Base-by-base conservation (phyloP, 2,329 filamentous ascomycete species). In the Epichloe coenophiala region DNA sequence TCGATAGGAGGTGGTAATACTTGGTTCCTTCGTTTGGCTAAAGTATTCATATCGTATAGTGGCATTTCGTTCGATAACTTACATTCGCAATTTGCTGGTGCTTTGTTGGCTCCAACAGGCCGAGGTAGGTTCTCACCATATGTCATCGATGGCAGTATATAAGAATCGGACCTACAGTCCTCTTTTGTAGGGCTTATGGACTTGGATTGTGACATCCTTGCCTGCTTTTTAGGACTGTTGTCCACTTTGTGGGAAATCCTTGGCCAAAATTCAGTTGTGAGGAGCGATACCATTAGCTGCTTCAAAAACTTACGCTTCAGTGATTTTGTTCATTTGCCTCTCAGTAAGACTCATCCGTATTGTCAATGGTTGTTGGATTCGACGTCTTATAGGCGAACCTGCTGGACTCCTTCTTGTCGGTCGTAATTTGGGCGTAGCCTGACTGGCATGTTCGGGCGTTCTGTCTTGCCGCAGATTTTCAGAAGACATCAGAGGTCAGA, bases 331-430 rank as follows among this genome's bases (percentile, higher is more conserved):
- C 64, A 76, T 69, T 53, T 75, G 71, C 0, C 65, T 68, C 44
- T 75, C 70, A 4, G 72, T 76, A 50, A 76, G 55, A 53, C 73
- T 73, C 56, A 76, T 65, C 23, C 71, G 70, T 33, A 76, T 67
- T 39, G 71, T 68, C 19, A 76, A 61, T 2, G 68, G 68, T 43
- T 70, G 65, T 19, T 67, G 63, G 17, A 56, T 50, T 19, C 58
- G 57, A 2, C 63, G 61, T 48, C 67, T 64, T 39, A 58, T 62
- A 4, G 64, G 65, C 4, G 71, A 68, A 27, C 17, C 21, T 15
- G 33, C 23, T 2, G 62, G 59, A 2, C 68, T 68, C 17, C 61
- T 62, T 39, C 68, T 59, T 5, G 15, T 36, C 13, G 31, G 36
- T 21, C 38, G 36, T 31, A 37, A 9, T 23, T n/a, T 40, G 12